phyloP scores from a whole-genome alignment of 2,329 filamentous ascomycete genomes.

The Epichloe typhina region DNA sequence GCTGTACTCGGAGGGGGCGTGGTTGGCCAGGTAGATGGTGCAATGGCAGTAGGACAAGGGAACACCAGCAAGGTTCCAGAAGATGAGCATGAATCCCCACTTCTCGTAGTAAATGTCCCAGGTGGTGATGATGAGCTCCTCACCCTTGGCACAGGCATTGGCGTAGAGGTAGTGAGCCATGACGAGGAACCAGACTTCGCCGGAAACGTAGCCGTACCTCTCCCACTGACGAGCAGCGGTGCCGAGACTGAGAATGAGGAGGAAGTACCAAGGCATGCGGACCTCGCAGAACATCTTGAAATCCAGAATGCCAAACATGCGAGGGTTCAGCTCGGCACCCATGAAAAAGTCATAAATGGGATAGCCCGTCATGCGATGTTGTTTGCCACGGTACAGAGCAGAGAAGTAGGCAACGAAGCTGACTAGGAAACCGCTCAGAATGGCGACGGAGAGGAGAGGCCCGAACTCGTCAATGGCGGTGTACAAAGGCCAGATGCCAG shows the following conservation, averaged over 20 bases:
- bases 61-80: slow-evolving; percentile 91
- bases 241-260: slow-evolving; percentile 64
- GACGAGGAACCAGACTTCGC: slow-evolving; percentile 71
- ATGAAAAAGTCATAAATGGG: slow-evolving; percentile 83
- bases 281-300: slow-evolving; percentile 97
- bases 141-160: slow-evolving; percentile 83
- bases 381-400: slow-evolving; percentile 62
- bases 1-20: slow-evolving; percentile 61
- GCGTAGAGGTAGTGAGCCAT: slow-evolving; percentile 89
- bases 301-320: slow-evolving; percentile 73
- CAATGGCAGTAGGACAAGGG: slow-evolving; percentile 89
- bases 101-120: slow-evolving; percentile 98
- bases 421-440: slow-evolving; percentile 77
- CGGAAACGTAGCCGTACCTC: slow-evolving; percentile 69
- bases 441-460: slow-evolving; percentile 81
- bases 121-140: slow-evolving; percentile 79
- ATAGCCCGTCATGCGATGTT: slow-evolving; percentile 84
- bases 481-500: slow-evolving; percentile 77
- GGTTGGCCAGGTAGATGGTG: slow-evolving; percentile 78
- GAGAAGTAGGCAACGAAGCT: slow-evolving; percentile 78
- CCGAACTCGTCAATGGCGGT: slow-evolving; percentile 93
- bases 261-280: slow-evolving; percentile 81
- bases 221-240: slow-evolving; percentile 76
- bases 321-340: slow-evolving; percentile 75
- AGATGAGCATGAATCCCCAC: slow-evolving; percentile 95